Percentiles rank a stretch among this genome's conserved stretches.
phyloP scores from a whole-genome alignment of 1,139 yeast species.

The Tardiomyces blankii region DNA sequence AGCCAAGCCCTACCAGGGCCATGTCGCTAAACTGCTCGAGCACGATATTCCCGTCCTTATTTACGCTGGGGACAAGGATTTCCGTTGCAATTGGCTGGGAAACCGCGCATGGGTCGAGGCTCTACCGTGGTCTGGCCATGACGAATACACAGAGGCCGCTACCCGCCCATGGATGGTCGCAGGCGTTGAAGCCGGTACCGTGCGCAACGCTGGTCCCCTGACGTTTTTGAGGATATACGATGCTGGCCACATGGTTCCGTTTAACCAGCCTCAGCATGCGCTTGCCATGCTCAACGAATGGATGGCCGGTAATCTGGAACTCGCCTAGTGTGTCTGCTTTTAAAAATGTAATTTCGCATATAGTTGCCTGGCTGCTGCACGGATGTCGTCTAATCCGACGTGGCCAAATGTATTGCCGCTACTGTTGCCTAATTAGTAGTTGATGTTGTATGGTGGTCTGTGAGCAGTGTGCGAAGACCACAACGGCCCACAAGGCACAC shows the following conservation, averaged over 20 bases:
- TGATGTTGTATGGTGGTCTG: too few relatives aligned
- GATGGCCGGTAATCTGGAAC: constrained; percentile 27
- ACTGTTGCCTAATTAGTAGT: too few relatives aligned
- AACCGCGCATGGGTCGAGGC: constrained; percentile 68
- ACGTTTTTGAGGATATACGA: constrained; percentile 47
- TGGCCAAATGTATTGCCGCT: too few relatives aligned
- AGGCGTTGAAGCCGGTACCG: constrained; percentile 31
- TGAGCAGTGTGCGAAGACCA: too few relatives aligned
- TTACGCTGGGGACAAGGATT: constrained; percentile 85
- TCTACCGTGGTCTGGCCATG: constrained; percentile 46
- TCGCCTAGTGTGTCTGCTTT: neutral
- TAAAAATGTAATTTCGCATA: too few relatives aligned
- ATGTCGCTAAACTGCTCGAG: constrained; percentile 47
- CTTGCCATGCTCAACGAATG: constrained; percentile 59
- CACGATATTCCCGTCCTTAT: constrained; percentile 64
- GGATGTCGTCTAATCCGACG: too few relatives aligned
- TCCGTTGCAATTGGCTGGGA: constrained; percentile 86
- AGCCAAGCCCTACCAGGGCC: constrained; percentile 53
- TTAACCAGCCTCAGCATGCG: constrained; percentile 53
- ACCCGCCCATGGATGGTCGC: constrained; percentile 27
- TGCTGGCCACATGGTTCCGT: constrained; percentile 61
- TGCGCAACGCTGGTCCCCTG: constrained; percentile 36
- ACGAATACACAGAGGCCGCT: constrained; percentile 22
- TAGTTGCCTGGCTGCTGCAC: too few relatives aligned
- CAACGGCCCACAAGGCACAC: too few relatives aligned